Conservation (phyloP, 116 monocot genomes). For the Papilionanthe hybrid region DNA sequence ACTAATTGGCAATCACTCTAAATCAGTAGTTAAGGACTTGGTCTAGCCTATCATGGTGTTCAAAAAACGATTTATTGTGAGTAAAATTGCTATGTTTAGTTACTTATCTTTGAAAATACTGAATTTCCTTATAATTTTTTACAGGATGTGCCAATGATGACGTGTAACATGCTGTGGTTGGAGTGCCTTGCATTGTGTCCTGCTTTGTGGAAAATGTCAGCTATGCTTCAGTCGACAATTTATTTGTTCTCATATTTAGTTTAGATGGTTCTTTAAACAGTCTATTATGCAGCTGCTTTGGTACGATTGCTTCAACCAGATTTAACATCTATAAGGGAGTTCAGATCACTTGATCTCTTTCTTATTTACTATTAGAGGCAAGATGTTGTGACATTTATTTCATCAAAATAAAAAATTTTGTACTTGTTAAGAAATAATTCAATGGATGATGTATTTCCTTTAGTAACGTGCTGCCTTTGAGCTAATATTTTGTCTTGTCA, state of each 20-base stretch:
- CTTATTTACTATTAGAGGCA: neutral
- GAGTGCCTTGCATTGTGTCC: neutral
- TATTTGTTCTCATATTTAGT: neutral
- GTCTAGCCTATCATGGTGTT: too few relatives aligned
- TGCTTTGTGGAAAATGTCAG: slow-evolving; percentile 3
- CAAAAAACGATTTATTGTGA: too few relatives aligned
- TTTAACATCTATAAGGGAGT: neutral
- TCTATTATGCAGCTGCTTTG: neutral
- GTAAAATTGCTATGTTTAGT: too few relatives aligned
- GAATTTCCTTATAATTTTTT: neutral
- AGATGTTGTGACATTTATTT: neutral
- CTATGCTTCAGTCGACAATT: neutral
- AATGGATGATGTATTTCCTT: too few relatives aligned
- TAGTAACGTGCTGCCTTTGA: too few relatives aligned
- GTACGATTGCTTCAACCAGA: neutral
- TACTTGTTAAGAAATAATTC: neutral
- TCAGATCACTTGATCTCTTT: neutral
- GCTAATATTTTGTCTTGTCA: too few relatives aligned
- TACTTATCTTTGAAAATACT: neutral
- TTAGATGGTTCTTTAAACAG: neutral
- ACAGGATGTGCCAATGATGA: slow-evolving; percentile 4
- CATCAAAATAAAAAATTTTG: too few relatives aligned
- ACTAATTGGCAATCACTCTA: too few relatives aligned
- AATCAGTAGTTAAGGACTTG: too few relatives aligned
- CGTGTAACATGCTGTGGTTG: neutral